These are phyloP conservation scores for Diutina neorugosa DNA, from an alignment of 1,139 yeast genomes.

Conservation along the genomic window DNA sequence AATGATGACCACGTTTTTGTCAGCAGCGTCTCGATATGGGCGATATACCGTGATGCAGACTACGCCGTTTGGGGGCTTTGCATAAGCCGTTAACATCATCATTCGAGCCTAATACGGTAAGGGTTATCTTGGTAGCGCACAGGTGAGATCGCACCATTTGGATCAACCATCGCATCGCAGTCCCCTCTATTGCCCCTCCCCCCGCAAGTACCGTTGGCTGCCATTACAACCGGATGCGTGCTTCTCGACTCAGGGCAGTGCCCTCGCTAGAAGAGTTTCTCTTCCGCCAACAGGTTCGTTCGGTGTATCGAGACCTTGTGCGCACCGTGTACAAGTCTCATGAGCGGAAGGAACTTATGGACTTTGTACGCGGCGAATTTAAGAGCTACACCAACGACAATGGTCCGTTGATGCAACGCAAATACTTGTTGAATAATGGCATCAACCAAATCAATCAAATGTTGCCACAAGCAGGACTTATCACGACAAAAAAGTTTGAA, in stretches of 20 bases:
- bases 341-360: conserved; percentile 24
- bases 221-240: background rate
- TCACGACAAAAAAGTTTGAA: background rate
- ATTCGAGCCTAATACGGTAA: background rate
- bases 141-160: background rate
- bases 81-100: background rate
- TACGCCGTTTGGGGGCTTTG: no score
- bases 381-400: conserved; percentile 14
- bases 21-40: background rate
- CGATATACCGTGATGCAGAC: background rate
- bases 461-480: conserved; percentile 13
- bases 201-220: background rate
- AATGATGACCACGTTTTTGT: background rate
- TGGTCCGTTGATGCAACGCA: conserved; percentile 21
- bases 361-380: conserved; percentile 25
- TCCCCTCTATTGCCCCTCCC: background rate
- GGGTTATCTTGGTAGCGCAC: background rate
- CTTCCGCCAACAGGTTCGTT: conserved; percentile 22
- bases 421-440: conserved; percentile 27
- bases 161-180: background rate
- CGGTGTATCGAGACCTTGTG: conserved; percentile 22
- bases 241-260: conserved; percentile 7
- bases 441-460: conserved; percentile 15
- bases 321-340: conserved; percentile 25
- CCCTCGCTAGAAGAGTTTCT: conserved; percentile 30